phyloP scores from a whole-genome alignment of 352 stramenopile genomes.

The Peronosclerospora sorghi region DNA sequence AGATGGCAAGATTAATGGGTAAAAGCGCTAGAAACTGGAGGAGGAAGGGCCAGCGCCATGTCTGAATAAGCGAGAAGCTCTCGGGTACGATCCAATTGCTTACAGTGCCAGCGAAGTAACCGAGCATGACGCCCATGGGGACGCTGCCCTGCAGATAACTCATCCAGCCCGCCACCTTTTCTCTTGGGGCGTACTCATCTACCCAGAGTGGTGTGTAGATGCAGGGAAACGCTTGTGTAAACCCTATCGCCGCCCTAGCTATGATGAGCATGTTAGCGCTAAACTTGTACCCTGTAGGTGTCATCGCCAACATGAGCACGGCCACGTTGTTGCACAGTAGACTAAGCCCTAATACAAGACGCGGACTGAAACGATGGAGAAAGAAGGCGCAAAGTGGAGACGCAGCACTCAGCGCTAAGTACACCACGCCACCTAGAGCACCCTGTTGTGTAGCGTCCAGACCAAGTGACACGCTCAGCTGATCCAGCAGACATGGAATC shows the following conservation, averaged over 20 bases:
- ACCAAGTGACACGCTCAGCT: constrained; percentile 58
- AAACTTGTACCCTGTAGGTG: constrained; percentile 52
- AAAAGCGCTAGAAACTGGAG: constrained; percentile 68
- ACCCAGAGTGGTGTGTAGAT: constrained; percentile 82
- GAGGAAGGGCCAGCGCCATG: constrained; percentile 78
- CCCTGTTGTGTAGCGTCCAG: constrained; percentile 69
- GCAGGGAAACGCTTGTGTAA: constrained; percentile 76
- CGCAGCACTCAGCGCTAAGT: constrained; percentile 58
- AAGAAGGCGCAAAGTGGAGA: constrained; percentile 72
- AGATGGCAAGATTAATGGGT: constrained; percentile 66
- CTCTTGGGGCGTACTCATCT: constrained; percentile 67
- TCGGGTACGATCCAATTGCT: constrained; percentile 73
- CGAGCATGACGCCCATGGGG: constrained; percentile 78
- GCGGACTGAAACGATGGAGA: constrained; percentile 56
- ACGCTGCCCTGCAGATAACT: constrained; percentile 76
- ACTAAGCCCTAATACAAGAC: constrained; percentile 51
- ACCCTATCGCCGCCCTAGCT: constrained; percentile 56
- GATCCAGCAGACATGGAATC: constrained; percentile 71
- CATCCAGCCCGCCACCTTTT: constrained; percentile 75
- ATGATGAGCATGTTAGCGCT: constrained; percentile 67
- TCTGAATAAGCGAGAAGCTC: constrained; percentile 50
- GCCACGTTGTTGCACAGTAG: constrained; percentile 72
- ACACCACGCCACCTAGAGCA: constrained; percentile 67
- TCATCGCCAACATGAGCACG: constrained; percentile 59
- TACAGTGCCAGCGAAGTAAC: constrained; percentile 73